Evolutionary conservation across 768 basidiomycete species (phyloP), one percentile per base, ranked within the genome.

Genomic region (Naganishia vaughanmartiniae): DNA sequence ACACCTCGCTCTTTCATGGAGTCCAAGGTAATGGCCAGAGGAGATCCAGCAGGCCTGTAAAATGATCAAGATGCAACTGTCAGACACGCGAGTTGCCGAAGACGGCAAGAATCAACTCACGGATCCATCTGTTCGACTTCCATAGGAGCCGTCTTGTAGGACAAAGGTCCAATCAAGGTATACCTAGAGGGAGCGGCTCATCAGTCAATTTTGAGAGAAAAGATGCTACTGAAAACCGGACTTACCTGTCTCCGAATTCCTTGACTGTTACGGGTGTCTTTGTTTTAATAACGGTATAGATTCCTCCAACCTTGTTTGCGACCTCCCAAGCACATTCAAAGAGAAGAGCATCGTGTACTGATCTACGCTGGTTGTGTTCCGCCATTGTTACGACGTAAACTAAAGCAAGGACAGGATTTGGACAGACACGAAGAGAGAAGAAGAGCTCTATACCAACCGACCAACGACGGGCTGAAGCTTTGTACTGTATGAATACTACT

Each of bases 221-320:
- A 3, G 30, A 31, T 19, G 12, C 19, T 15, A 17, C 11, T 10
- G 12, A 4, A 21, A 34, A 34, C 21, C 33, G 24, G 24, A 15
- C 58, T 63, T 26, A 63, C 60, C 60, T 63, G 60, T 63, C 60
- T 91, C 79, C 93, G 83, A 90, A 98, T 83, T 98, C 96, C 68
- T 88, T 88, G 79, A 94, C 90, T 75, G 96, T 98, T 83, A 99
- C 92, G 67, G 96, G 96, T 69, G 96, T 93, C 81, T 99, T 99
- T 63, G 96, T 98, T 84, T 97, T 97, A 81, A 98, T 96, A 84
- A 99, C 95, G 74, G 95, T 97, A 86, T 97, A 97, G 83, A 97
- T 97, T 72, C 95, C 95, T 75, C 94, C 95, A 81, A 97, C 94
- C 83, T 96, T 97, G 87, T 97, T 96, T 39, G 90, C 93, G 76